Evolutionary conservation across 1,284 basidiomycete genomes (phyloP).

Genomic region (Apiotrichum sp.): DNA sequence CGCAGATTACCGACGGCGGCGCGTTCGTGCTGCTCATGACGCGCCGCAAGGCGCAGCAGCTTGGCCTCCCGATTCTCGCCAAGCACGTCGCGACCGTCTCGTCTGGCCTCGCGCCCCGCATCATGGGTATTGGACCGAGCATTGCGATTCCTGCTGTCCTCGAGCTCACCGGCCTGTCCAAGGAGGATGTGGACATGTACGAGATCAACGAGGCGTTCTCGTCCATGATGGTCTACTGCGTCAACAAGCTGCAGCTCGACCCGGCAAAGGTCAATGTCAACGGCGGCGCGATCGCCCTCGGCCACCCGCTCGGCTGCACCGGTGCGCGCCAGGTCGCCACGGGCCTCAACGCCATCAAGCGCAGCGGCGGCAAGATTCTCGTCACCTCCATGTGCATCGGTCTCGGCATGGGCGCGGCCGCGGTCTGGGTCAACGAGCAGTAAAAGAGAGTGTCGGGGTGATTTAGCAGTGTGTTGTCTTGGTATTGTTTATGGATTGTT

Average conservation of each 20-base stretch:
- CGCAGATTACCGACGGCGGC: constrained; percentile 92
- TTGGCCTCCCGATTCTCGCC: constrained; percentile 83
- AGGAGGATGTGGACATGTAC: constrained; percentile 75
- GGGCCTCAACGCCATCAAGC: constrained; percentile 70
- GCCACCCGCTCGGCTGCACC: constrained; percentile 65
- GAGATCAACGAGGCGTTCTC: constrained; percentile 83
- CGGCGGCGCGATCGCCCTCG: constrained; percentile 83
- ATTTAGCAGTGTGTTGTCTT: too few relatives aligned
- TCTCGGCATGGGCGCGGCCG: constrained; percentile 66
- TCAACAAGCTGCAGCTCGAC: constrained; percentile 63
- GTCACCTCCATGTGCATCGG: constrained; percentile 96
- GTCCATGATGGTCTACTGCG: constrained; percentile 70
- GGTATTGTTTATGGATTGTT: too few relatives aligned
- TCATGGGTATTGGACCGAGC: constrained; percentile 87
- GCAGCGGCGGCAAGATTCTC: constrained; percentile 64
- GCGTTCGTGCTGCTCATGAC: constrained; percentile 86
- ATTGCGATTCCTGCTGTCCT: constrained; percentile 72
- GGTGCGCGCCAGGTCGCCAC: constrained; percentile 84
- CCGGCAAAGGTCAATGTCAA: constrained; percentile 80
- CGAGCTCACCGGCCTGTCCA: constrained; percentile 59
- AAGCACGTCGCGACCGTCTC: constrained; percentile 77
- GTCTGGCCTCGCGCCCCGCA: constrained; percentile 73
- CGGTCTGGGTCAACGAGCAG: constrained; percentile 48
- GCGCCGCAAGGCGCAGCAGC: constrained; percentile 76
- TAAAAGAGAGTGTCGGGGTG: background rate